Base-by-base conservation (phyloP, 495 filamentous ascomycete genomes). In the Acidiella bohemica region DNA sequence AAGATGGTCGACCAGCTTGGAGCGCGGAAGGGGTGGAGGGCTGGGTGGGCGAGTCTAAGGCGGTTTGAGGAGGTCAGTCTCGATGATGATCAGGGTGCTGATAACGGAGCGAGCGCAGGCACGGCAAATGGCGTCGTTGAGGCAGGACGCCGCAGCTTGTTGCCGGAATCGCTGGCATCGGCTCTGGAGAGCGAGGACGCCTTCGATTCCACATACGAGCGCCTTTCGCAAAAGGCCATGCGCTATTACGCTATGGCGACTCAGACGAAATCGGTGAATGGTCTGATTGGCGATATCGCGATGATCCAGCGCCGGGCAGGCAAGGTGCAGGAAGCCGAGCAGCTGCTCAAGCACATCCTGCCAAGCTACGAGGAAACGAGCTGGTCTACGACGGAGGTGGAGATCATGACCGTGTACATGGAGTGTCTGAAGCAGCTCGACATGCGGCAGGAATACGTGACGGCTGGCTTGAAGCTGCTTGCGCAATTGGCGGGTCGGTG, bases 331-430 rank as follows among this genome's bases (percentile, higher is more conserved):
- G 68, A 73, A 10, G 87, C 88, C 10, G 78, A 83, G 1, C 73
- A 68, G 2, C 87, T 83, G 52, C 86, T 96, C 55, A 73, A 78
- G 51, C 69, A 75, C n/a, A 72, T 87, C 40, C 78, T 81, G 6
- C 79, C 84, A 2, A 81, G 84, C 49, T 95, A 90, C 53, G 80
- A 77, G 0, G 78, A 79, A 35, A 75, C 72, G 47, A 70, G 78
- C 12, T 97, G 90, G 90, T 73, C 67, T 29, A 59, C 79, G 4
- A 65, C 94, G 10, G 85, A 94, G 53, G 69, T 80, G 9, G 76
- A 74, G 2, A 81, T 93, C 71, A 66, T 97, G 20, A 71, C 82
- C 35, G 78, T 95, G 68, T 84, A 92, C 56, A 76, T 84, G 3
- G 72, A 72, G 25, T 95, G 84, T 59, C 67, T 96, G 34, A 81